These are phyloP conservation scores for Pythium sp. DNA, from an alignment of 352 stramenopile species.

Conservation along the genomic window DNA sequence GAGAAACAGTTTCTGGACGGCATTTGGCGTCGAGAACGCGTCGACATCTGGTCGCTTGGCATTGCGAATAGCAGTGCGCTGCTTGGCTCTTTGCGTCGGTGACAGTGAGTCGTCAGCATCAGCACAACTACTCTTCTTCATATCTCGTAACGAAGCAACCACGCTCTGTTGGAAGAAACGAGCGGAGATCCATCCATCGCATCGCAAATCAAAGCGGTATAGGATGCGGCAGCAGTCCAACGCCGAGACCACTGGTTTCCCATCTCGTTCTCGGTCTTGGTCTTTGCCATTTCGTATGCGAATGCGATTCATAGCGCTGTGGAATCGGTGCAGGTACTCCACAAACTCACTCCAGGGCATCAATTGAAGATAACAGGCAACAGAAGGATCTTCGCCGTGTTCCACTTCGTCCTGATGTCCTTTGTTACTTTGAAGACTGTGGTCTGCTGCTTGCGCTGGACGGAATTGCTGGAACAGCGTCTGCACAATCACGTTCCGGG, in stretches of 20 bases:
- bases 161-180: slow-evolving; percentile 19
- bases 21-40: slow-evolving; percentile 33
- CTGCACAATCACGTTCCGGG: not conserved
- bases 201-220: slow-evolving; percentile 37
- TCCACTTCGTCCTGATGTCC: not conserved
- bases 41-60: slow-evolving; percentile 33
- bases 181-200: slow-evolving; percentile 25
- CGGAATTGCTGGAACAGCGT: slow-evolving; percentile 2
- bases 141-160: slow-evolving; percentile 14
- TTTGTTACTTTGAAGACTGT: not conserved
- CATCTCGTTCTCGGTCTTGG: not conserved
- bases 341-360: slow-evolving; percentile 28
- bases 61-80: slow-evolving; percentile 20
- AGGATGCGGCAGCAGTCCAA: slow-evolving; percentile 35
- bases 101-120: not conserved
- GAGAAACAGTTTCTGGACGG: slow-evolving; percentile 41
- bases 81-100: not conserved
- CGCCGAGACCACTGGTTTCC: not conserved
- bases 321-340: slow-evolving; percentile 22
- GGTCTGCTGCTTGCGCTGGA: not conserved
- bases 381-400: not conserved
- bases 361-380: not conserved
- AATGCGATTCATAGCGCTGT: slow-evolving; percentile 13
- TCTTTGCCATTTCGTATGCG: not conserved
- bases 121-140: not conserved